Evolutionary conservation across 2,329 filamentous ascomycete species (phyloP).

Genomic region (Sarocladium kiliense): DNA sequence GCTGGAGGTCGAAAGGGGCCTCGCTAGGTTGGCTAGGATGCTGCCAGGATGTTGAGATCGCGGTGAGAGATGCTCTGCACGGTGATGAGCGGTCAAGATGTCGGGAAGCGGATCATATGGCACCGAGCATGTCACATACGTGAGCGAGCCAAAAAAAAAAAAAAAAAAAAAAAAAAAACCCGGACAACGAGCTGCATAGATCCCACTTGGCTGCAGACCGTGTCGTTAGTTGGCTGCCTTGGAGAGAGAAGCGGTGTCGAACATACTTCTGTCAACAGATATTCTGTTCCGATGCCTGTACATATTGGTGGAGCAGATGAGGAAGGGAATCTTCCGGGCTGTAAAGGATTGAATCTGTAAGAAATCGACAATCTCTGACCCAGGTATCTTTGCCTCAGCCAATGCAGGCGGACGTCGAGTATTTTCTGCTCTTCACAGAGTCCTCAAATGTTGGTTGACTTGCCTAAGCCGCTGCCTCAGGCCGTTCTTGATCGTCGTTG

Average conservation of each 20-base stretch:
- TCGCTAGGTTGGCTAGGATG: not conserved
- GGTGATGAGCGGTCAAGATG: slow-evolving; percentile 8
- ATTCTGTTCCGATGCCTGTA: not conserved
- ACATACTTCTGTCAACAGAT: not conserved
- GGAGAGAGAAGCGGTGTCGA: not conserved
- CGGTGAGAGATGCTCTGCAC: not conserved
- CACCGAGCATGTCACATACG: not conserved
- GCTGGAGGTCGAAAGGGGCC: not conserved
- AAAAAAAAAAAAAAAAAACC: not conserved
- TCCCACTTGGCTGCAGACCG: slow-evolving; percentile 3
- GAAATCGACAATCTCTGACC: too few species aligned
- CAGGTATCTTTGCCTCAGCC: too few species aligned
- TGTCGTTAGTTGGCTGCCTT: not conserved
- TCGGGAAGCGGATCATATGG: not conserved
- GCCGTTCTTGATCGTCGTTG: not conserved
- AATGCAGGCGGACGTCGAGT: too few species aligned
- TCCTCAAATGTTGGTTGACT: too few species aligned
- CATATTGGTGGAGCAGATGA: not conserved
- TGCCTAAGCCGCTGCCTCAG: too few species aligned
- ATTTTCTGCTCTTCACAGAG: too few species aligned
- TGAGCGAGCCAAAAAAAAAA: too few species aligned
- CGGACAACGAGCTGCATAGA: not conserved
- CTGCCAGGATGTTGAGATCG: not conserved
- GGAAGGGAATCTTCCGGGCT: not conserved
- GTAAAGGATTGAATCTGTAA: too few species aligned